Percentiles rank a stretch among this genome's conserved stretches.
phyloP scores from a whole-genome alignment of 2,329 filamentous ascomycete genomes.

The Aspergillus neotritici region DNA sequence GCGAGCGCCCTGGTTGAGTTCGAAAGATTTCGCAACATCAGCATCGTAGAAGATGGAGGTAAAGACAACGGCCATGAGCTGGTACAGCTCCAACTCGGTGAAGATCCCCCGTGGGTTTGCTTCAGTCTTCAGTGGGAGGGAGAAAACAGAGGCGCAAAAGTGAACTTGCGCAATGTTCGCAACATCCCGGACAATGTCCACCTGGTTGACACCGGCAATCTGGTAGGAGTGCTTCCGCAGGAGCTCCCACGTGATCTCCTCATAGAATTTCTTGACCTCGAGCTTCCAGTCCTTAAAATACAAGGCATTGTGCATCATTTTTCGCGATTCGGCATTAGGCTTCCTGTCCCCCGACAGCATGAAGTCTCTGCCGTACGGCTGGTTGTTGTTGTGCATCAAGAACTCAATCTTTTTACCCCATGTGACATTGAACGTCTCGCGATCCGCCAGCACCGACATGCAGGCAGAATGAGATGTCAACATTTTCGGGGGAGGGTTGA shows the following conservation, averaged over 20 bases:
- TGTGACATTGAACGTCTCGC: slow-evolving; percentile 42
- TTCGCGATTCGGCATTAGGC: slow-evolving; percentile 38
- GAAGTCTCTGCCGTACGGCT: slow-evolving; percentile 41
- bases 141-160: slow-evolving; percentile 52
- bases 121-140: slow-evolving; percentile 51
- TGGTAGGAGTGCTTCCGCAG: slow-evolving; percentile 43
- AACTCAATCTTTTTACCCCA: slow-evolving; percentile 45
- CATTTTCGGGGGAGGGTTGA: slow-evolving; percentile 31
- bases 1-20: slow-evolving; percentile 46
- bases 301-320: slow-evolving; percentile 39
- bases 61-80: slow-evolving; percentile 50
- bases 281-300: slow-evolving; percentile 44
- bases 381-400: slow-evolving; percentile 35
- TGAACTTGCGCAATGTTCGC: slow-evolving; percentile 51
- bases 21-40: slow-evolving; percentile 49
- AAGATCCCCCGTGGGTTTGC: slow-evolving; percentile 48
- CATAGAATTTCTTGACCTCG: slow-evolving; percentile 45
- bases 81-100: slow-evolving; percentile 50
- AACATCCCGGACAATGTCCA: slow-evolving; percentile 47
- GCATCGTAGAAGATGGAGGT: slow-evolving; percentile 52
- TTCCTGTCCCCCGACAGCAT: slow-evolving; percentile 44
- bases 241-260: slow-evolving; percentile 43
- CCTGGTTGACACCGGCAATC: slow-evolving; percentile 41
- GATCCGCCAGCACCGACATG: slow-evolving; percentile 39
- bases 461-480: slow-evolving; percentile 44